Evolutionary conservation across 805 yeast genomes (phyloP).

Genomic region (Saccharomycopsis fibuligera): DNA sequence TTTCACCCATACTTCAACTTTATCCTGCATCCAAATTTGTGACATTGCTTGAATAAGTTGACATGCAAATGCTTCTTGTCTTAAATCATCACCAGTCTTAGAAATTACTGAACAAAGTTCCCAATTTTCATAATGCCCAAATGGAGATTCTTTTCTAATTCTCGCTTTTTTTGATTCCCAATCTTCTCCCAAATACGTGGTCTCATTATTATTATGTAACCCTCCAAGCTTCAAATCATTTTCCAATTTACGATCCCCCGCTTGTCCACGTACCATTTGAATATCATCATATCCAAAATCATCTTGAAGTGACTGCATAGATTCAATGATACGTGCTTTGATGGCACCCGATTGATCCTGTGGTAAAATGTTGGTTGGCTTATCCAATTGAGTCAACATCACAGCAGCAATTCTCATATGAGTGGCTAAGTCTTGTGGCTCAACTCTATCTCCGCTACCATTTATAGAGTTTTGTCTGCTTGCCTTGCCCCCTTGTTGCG

Average conservation of each 20-base stretch:
- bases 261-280: constrained; percentile 54
- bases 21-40: constrained; percentile 68
- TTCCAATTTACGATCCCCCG: constrained; percentile 87
- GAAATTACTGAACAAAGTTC: constrained; percentile 93
- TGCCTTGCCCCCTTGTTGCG: not conserved
- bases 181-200: constrained; percentile 79
- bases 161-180: constrained; percentile 81
- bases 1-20: constrained; percentile 82
- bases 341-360: constrained; percentile 58
- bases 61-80: constrained; percentile 97
- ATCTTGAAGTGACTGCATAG: constrained; percentile 73
- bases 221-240: constrained; percentile 88
- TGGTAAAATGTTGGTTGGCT: constrained; percentile 41
- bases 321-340: constrained; percentile 59
- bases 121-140: constrained; percentile 88
- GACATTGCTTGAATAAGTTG: constrained; percentile 86
- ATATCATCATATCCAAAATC: constrained; percentile 50
- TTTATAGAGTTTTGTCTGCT: constrained; percentile 9
- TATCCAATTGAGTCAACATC: constrained; percentile 86
- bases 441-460: constrained; percentile 25
- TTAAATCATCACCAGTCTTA: constrained; percentile 90
- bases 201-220: constrained; percentile 35
- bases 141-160: constrained; percentile 69
- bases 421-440: constrained; percentile 60
- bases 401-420: constrained; percentile 96